Base-by-base conservation (phyloP, 345 rosid species). In the Camelina neglecta region DNA sequence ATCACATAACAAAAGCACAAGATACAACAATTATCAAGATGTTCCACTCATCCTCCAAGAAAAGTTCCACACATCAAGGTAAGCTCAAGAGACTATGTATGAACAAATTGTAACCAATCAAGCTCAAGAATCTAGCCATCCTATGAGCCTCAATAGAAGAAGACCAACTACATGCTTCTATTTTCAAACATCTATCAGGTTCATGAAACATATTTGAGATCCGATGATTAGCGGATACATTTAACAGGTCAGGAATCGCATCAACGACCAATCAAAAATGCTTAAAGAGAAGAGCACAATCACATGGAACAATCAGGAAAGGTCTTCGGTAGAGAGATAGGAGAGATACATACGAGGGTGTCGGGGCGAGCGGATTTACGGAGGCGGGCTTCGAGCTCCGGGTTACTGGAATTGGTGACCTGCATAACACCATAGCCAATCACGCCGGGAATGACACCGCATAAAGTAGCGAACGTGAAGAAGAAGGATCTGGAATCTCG, bases 361-460 rank as follows among this genome's bases (percentile, higher is more conserved):
- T 95, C 99, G 8, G 93, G 91, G 13, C 97, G 90, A 60, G 97
- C 91, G 20, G 81, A 84, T 71, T 81, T 76, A 48, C 98, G 98
- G 72, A 95, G 98, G 2, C 81, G 88, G 67, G 91, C 85, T 75
- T 95, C 99, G 39, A 95, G 92, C 80, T 90, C 85, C 3, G 92
- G 87, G 72, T 87, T 90, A 8, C 81, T 71, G 69, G 97, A 74
- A 79, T 79, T 90, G 47, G 99, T 95, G 76, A 77, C 15, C 85
- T 92, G 97, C 98, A 95, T 90, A 77, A 95, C 97, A 53, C 85
- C 81, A 69, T 92, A 95, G 62, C 99, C 99, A 39, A 95, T 82
- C 26, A 87, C 79, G 8, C 96, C 97, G 0, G 99, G 97, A 61
- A 95, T 84, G 61, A 95, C 94, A 61, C 97, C 97, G 73, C 99